phyloP scores from a whole-genome alignment of 176 grass and related monocot species.

The Oryza coarctata region DNA sequence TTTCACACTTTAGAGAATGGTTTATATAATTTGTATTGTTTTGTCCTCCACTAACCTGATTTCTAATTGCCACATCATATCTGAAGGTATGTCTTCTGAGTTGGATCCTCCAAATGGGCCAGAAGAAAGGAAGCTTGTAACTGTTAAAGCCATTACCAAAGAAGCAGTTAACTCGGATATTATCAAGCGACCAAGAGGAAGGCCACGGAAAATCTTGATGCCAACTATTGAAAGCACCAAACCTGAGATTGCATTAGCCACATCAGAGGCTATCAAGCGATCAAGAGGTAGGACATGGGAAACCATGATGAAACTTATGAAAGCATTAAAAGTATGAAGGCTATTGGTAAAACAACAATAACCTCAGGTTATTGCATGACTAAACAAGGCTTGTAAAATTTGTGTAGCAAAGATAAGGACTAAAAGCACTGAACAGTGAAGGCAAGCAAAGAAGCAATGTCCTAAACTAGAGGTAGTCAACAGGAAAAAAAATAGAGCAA shows the following conservation, averaged over 20 bases:
- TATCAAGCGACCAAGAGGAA: not conserved
- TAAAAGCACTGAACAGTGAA: not conserved
- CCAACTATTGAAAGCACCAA: not conserved
- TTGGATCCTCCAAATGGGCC: not conserved
- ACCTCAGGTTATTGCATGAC: not conserved
- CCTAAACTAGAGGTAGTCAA: not conserved
- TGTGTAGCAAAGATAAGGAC: not conserved
- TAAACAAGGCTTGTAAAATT: not conserved
- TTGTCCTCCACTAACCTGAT: not conserved
- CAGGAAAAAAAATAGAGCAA: not conserved
- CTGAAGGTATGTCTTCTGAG: not conserved
- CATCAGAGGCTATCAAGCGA: not conserved
- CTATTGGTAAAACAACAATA: not conserved
- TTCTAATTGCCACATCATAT: not conserved
- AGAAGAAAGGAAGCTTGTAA: not conserved
- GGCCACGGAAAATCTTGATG: not conserved
- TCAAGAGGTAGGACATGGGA: not conserved
- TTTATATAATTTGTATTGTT: not conserved
- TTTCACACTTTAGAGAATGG: not conserved
- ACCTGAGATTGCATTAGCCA: not conserved
- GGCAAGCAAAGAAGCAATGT: not conserved
- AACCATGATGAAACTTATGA: not conserved
- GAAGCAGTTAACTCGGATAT: constrained; percentile 2
- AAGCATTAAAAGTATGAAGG: not conserved
- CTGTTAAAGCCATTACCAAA: not conserved